Base-by-base conservation (phyloP, 2,329 filamentous ascomycete species). In the Hymenoscyphus scutula region DNA sequence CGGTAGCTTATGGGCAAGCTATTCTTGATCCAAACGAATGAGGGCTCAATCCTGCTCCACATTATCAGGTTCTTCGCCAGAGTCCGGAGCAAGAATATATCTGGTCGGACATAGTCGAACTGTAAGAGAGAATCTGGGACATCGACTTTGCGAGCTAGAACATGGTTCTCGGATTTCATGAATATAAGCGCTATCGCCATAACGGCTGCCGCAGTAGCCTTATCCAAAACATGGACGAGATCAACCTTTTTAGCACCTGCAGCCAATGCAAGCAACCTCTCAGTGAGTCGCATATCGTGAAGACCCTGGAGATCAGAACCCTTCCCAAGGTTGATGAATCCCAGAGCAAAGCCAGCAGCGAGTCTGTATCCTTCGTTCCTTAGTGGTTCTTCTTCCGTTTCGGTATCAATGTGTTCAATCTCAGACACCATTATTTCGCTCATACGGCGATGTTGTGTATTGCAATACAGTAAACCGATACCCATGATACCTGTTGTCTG, bases 381-480 rank as follows among this genome's bases (percentile, higher is more conserved):
- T 56, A 98, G 78, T 25, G 88, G 87, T 70, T 97, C 91, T 62
- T 93, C 89, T 64, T 97, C 93, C 59, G 94, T 90, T 41, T 90
- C 84, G 29, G 82, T 79, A 53, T 95, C 92, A 58, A 92, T 83
- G 66, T 93, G 89, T 74, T 97, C 92, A 64, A 99, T 95, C 74
- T 99, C 95, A 0, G 94, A 98, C 58, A 99, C 85, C 92, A 99
- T 97, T 19, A 98, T 92, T 75, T 99, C 95, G 73, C 92, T 98
- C 95, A 99, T 99, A 41, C 96, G 88, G 32, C 96, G 90, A 77
- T 99, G 96, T 72, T 98, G 94, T 30, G 93, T 97, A 73, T 93
- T 90, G 77, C 90, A 96, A 76, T 98, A 99, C 1, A 99, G 81
- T 48, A 99, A 78, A 0, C 95, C 95, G 68, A 99, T 97, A 1